Conservation (phyloP, 805 yeast species). For the Candida adriatica region DNA sequence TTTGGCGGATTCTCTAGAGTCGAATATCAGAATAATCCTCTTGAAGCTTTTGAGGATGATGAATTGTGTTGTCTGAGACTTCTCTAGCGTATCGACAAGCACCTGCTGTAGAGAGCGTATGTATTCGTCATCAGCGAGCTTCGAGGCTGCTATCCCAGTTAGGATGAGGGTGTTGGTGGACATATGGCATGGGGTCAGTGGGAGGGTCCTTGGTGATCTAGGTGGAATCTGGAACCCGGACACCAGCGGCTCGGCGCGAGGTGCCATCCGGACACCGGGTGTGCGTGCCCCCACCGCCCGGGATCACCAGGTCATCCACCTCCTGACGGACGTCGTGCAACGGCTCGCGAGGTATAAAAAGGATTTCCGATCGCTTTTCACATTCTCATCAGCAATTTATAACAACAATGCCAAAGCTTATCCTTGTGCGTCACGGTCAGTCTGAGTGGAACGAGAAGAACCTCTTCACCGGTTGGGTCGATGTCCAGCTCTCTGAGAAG, state of each 20-base stretch:
- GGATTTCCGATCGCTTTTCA: too few relatives aligned
- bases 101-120: conserved; percentile 21
- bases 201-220: too few relatives aligned
- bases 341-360: too few relatives aligned
- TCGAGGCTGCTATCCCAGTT: conserved; percentile 13
- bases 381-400: too few relatives aligned
- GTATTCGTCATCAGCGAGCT: conserved; percentile 14
- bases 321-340: too few relatives aligned
- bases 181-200: too few relatives aligned
- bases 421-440: conserved; percentile 98
- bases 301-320: too few relatives aligned
- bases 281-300: too few relatives aligned
- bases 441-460: conserved; percentile 98
- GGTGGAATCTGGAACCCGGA: too few relatives aligned
- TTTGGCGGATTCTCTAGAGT: conserved; percentile 7
- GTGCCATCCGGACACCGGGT: too few relatives aligned
- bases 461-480: conserved; percentile 99
- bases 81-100: conserved; percentile 15
- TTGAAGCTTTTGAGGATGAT: conserved; percentile 21
- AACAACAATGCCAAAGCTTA: conserved; percentile 52
- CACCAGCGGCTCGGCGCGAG: too few relatives aligned
- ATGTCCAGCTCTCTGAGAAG: conserved; percentile 72
- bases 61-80: conserved; percentile 21
- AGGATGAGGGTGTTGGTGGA: conserved; percentile 24
- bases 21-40: conserved; percentile 23